These are phyloP conservation scores for Hyphopichia homilentoma DNA, from an alignment of 805 yeast genomes.

Conservation along the genomic window DNA sequence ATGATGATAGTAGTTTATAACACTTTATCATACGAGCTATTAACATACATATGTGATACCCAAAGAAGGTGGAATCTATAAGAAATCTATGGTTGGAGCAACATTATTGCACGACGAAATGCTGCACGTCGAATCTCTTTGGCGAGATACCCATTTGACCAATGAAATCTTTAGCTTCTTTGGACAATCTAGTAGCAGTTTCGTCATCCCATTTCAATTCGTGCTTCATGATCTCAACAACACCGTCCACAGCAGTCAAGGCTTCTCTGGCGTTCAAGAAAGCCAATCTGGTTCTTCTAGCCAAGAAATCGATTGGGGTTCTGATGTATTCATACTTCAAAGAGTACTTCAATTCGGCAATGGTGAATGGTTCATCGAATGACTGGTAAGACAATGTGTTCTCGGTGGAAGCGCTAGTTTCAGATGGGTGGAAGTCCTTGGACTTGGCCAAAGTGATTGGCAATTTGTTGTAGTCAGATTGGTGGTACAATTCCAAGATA, in stretches of 20 bases:
- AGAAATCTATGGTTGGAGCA: no score
- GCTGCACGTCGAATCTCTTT: constrained; percentile 21
- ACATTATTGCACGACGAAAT: constrained; percentile 20
- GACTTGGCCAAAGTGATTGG: constrained; percentile 60
- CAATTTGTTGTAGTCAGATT: constrained; percentile 51
- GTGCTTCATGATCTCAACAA: constrained; percentile 78
- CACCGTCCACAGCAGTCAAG: constrained; percentile 72
- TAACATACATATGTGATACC: no score
- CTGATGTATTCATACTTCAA: constrained; percentile 79
- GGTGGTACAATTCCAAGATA: constrained; percentile 54
- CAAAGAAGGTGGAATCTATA: no score
- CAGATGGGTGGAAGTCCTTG: constrained; percentile 28
- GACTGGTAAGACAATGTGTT: constrained; percentile 43
- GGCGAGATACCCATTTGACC: constrained; percentile 54
- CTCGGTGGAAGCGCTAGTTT: constrained; percentile 17
- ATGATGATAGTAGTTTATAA: no score
- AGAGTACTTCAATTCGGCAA: constrained; percentile 85
- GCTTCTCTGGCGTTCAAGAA: constrained; percentile 88
- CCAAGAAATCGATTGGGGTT: constrained; percentile 84
- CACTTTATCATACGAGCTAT: no score
- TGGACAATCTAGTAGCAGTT: constrained; percentile 51
- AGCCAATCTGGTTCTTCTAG: constrained; percentile 91
- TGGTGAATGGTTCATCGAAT: constrained; percentile 80
- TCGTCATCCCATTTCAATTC: constrained; percentile 71
- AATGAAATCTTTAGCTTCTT: constrained; percentile 53